Percentiles rank a stretch among this genome's conserved stretches.
These are phyloP conservation scores for Penicillium expansum DNA, from an alignment of 2,329 filamentous ascomycete species.

Conservation along the genomic window DNA sequence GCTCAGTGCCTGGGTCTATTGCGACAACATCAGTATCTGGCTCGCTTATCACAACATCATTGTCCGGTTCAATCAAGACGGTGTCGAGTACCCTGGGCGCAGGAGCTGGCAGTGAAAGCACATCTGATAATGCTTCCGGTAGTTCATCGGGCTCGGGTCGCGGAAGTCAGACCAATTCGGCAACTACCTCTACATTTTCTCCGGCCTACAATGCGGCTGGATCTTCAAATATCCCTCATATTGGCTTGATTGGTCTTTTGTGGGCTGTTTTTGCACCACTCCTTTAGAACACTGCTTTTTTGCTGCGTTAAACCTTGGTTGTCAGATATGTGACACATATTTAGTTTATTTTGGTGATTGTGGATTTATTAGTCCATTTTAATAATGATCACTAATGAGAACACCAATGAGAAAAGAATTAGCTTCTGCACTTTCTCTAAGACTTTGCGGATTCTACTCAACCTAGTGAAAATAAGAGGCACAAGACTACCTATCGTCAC, in stretches of 20 bases:
- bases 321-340: neutral
- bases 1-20: neutral
- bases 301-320: neutral
- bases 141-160: neutral
- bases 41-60: neutral
- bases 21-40: neutral
- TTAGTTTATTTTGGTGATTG: neutral
- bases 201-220: neutral
- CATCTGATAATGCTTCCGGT: neutral
- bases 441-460: neutral
- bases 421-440: neutral
- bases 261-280: conserved; percentile 3
- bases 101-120: neutral
- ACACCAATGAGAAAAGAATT: neutral
- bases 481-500: no score
- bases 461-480: no score
- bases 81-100: neutral
- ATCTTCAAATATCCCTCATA: neutral
- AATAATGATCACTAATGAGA: neutral
- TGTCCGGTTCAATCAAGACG: neutral
- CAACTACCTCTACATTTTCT: neutral
- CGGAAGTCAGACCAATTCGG: neutral
- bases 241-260: conserved; percentile 4
- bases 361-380: neutral
- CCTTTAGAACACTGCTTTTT: neutral